Conservation (phyloP, 225 moss, liverwort and hornwort species). For the Bryoerythrophyllum caledonicum region DNA sequence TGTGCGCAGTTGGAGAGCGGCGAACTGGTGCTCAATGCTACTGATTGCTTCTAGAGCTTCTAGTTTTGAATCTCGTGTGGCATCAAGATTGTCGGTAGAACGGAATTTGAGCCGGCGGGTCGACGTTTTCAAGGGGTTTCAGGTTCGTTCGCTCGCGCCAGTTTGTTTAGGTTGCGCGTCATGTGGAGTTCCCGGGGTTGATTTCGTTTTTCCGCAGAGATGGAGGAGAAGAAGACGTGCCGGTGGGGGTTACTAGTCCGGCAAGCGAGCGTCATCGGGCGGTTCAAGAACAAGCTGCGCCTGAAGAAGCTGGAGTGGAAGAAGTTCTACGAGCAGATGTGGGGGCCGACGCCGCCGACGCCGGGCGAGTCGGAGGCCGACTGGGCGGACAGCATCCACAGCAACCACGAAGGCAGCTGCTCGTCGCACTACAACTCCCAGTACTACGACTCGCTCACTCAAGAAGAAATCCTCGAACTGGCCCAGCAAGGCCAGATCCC, state of each 20-base stretch:
- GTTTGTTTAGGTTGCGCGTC: background rate
- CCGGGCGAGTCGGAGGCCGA: slow-evolving; percentile 18
- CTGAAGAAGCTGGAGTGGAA: slow-evolving; percentile 52
- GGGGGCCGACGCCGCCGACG: slow-evolving; percentile 28
- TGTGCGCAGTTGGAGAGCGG: slow-evolving; percentile 12
- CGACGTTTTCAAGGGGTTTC: background rate
- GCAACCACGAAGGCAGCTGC: slow-evolving; percentile 23
- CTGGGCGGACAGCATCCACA: slow-evolving; percentile 24
- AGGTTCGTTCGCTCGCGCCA: slow-evolving; percentile 8
- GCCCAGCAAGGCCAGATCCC: slow-evolving; percentile 21
- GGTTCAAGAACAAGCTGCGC: slow-evolving; percentile 47
- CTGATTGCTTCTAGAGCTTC: background rate
- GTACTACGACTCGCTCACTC: slow-evolving; percentile 30
- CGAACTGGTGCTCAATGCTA: background rate
- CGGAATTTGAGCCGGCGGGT: background rate
- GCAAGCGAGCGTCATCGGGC: slow-evolving; percentile 39
- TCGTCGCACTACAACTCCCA: slow-evolving; percentile 29
- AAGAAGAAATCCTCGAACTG: slow-evolving; percentile 24
- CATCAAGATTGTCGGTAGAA: slow-evolving; percentile 21
- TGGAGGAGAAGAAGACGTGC: slow-evolving; percentile 37
- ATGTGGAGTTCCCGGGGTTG: background rate
- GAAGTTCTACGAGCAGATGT: slow-evolving; percentile 41
- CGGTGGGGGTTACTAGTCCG: slow-evolving; percentile 37
- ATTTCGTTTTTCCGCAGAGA: slow-evolving; percentile 20
- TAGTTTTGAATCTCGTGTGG: background rate